Base-by-base conservation (phyloP, 225 moss, liverwort and hornwort genomes). In the Physcomitrium patens region DNA sequence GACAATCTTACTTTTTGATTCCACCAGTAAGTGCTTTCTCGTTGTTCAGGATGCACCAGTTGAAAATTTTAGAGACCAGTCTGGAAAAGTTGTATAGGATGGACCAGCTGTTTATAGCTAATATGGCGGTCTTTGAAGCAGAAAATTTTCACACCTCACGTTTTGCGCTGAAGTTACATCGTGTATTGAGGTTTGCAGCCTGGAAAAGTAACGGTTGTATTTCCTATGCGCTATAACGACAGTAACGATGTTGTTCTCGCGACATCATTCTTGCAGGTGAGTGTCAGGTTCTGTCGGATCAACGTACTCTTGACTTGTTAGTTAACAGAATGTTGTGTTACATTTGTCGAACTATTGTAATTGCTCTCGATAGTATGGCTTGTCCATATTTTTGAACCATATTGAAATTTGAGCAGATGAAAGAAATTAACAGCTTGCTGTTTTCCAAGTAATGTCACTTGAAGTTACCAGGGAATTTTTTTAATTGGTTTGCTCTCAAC, bases 201-300 rank as follows among this genome's bases (percentile, higher is more conserved):
- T 22, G 91, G 89, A 74, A 89, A 81, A 47, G 91, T 91, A 45
- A 86, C 88, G 0, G 91, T 89, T 60, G 91, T 91, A 10, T 91
- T 91, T 74, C 91, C 91, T 12, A 86, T 91, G 91, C 91, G 91
- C 1, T 91, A 86, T 24, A 89, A 89, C 77, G 91, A 91, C 79
- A 83, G 74, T 78, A 89, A 86, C 46, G 91, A 91, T 67, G 85
- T 89, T 7, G 82, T 91, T 60, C 85, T 91, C 20, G 91, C 88
- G 7, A 91, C 91, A 15, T 85, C 91, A 57, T 91, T 91, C 58
- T 77, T 91, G 77, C 87, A 87, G 83, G 85, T 82, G 59, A 71
- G 45, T 60, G 55, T 72, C 71, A 65, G 16, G 14, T 50, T 69
- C 22, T 75, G 54, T 11, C 47, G 4, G 31, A 65, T 12, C 47